A percentile compares a stretch with the other conserved stretches of the same genome.
Evolutionary conservation across 169 alveolate genomes (phyloP).

Genomic region (Cryptosporidium bovis): DNA sequence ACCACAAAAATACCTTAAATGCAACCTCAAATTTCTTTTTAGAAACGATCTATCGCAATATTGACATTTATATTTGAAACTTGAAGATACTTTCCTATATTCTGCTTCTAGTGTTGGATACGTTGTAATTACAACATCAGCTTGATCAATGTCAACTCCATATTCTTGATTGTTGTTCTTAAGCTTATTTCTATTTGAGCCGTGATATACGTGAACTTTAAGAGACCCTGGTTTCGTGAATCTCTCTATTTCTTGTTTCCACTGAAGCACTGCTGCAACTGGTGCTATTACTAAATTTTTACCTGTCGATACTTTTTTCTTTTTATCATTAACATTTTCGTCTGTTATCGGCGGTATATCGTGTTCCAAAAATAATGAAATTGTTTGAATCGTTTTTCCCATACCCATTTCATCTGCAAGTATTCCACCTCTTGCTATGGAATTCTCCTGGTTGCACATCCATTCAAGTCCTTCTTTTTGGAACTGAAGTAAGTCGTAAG

Average conservation of each 20-base stretch:
- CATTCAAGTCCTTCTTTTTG: conserved; percentile 84
- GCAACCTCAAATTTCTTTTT: conserved; percentile 83
- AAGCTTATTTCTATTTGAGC: conserved; percentile 73
- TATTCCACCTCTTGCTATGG: conserved; percentile 82
- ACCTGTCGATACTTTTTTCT: conserved; percentile 75
- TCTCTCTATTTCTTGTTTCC: conserved; percentile 84
- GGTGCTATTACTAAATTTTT: conserved; percentile 83
- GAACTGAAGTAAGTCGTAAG: conserved; percentile 70
- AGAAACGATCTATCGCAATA: conserved; percentile 89
- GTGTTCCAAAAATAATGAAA: conserved; percentile 79
- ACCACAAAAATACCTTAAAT: conserved; percentile 90
- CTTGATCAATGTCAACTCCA: conserved; percentile 82
- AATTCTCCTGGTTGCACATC: conserved; percentile 83
- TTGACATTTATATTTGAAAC: conserved; percentile 80
- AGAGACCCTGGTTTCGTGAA: conserved; percentile 78
- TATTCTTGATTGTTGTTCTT: conserved; percentile 70
- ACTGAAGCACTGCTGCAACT: conserved; percentile 86
- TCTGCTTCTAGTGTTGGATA: conserved; percentile 83
- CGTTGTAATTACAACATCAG: conserved; percentile 85
- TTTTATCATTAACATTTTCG: not conserved
- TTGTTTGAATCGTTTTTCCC: conserved; percentile 85
- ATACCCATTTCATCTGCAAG: conserved; percentile 91
- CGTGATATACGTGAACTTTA: conserved; percentile 82
- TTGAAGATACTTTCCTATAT: conserved; percentile 78
- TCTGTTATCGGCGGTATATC: conserved; percentile 50